Conservation (phyloP, 495 filamentous ascomycete species). For the Talaromyces liani region DNA sequence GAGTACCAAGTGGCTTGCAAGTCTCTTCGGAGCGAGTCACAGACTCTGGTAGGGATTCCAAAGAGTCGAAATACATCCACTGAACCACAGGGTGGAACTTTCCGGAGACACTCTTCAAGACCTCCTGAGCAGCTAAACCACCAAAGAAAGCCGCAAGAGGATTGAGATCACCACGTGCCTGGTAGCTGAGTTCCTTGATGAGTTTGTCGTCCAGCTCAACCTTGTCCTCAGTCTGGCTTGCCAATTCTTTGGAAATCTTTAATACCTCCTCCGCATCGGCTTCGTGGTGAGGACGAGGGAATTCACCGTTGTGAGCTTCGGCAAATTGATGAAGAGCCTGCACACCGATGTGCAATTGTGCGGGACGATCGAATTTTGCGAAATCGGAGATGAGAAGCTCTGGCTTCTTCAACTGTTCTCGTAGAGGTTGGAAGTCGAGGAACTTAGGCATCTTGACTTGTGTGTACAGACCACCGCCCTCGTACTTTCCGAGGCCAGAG, state of each 20-base stretch:
- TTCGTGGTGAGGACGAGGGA: slow-evolving; percentile 76
- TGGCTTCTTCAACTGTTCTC: slow-evolving; percentile 70
- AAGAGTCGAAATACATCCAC: slow-evolving; percentile 94
- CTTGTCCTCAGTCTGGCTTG: slow-evolving; percentile 56
- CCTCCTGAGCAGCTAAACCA: slow-evolving; percentile 90
- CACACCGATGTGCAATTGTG: slow-evolving; percentile 85
- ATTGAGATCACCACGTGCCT: slow-evolving; percentile 86
- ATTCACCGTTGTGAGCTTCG: slow-evolving; percentile 55
- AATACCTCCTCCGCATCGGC: slow-evolving; percentile 74
- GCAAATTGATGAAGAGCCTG: slow-evolving; percentile 86
- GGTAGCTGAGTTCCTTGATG: slow-evolving; percentile 87
- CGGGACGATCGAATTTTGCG: slow-evolving; percentile 92
- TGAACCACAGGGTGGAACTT: slow-evolving; percentile 93
- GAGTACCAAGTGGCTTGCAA: slow-evolving; percentile 72
- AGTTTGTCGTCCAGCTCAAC: slow-evolving; percentile 88
- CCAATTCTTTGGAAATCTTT: slow-evolving; percentile 62
- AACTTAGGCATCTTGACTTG: slow-evolving; percentile 98
- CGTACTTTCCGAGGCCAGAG: slow-evolving; percentile 74
- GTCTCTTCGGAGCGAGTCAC: slow-evolving; percentile 70
- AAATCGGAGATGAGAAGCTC: slow-evolving; percentile 90
- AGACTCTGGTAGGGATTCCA: slow-evolving; percentile 82
- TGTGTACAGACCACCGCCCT: slow-evolving; percentile 78
- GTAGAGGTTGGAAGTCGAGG: slow-evolving; percentile 78
- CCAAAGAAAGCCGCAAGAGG: slow-evolving; percentile 95
- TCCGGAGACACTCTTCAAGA: slow-evolving; percentile 93